phyloP scores from a whole-genome alignment of 2,329 filamentous ascomycete genomes.

The Nothophoma quercina region DNA sequence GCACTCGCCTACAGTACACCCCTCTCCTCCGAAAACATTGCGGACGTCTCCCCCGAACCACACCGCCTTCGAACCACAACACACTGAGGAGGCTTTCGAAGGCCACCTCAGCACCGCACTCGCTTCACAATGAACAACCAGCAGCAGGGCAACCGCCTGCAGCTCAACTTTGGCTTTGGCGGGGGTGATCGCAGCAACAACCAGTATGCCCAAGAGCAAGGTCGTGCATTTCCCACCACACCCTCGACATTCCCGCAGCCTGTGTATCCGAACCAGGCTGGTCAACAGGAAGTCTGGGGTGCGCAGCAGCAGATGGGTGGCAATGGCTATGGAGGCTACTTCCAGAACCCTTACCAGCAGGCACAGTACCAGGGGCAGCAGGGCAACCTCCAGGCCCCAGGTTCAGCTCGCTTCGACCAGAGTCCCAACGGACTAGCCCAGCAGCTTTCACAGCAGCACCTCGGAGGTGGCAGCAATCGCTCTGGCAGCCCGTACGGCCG shows the following conservation, averaged over 20 bases:
- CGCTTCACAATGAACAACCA: conserved; percentile 45
- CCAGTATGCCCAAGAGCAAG: conserved; percentile 53
- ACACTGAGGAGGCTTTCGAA: conserved; percentile 11
- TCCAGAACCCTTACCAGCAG: conserved; percentile 58
- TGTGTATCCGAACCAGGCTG: conserved; percentile 69
- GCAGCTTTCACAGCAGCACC: conserved; percentile 96
- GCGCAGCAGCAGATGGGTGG: conserved; percentile 54
- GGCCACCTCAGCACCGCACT: conserved; percentile 17
- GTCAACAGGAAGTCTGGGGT: conserved; percentile 68
- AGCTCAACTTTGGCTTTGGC: conserved; percentile 61
- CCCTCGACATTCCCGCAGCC: conserved; percentile 97
- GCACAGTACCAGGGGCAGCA: conserved; percentile 60
- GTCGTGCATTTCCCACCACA: conserved; percentile 68
- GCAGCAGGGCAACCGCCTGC: conserved; percentile 55
- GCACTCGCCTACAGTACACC: conserved; percentile 12
- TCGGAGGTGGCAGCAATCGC: conserved; percentile 71
- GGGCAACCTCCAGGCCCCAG: conserved; percentile 57
- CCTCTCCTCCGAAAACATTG: conserved; percentile 26
- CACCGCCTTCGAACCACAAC: conserved; percentile 16
- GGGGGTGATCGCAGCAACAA: conserved; percentile 46
- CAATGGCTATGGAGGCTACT: conserved; percentile 57
- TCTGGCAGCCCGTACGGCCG: conserved; percentile 71
- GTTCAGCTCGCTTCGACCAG: conserved; percentile 71
- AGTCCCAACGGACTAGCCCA: conserved; percentile 90
- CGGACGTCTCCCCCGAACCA: conserved; percentile 19